A percentile compares a stretch with the other conserved stretches of the same genome.
These are phyloP conservation scores for Exophiala spinifera DNA, from an alignment of 2,329 filamentous ascomycete species.

Conservation along the genomic window DNA sequence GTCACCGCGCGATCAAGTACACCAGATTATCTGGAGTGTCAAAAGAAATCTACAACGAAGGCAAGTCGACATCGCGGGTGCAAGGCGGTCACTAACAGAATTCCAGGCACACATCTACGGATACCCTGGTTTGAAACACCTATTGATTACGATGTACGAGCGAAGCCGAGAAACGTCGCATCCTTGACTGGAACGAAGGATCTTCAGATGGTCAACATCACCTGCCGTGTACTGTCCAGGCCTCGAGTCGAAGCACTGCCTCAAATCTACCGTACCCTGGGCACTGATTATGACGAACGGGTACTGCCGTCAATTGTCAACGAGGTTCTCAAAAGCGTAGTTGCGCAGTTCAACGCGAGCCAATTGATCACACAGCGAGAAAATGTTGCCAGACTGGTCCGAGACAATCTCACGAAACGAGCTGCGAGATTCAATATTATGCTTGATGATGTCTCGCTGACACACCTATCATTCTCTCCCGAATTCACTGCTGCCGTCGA, in stretches of 20 bases:
- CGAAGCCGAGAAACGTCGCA: constrained; percentile 92
- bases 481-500: constrained; percentile 68
- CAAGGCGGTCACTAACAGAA: constrained; percentile 5
- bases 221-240: constrained; percentile 94
- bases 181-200: constrained; percentile 98
- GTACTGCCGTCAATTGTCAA: constrained; percentile 97
- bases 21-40: constrained; percentile 85
- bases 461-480: constrained; percentile 68
- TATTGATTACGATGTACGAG: constrained; percentile 95
- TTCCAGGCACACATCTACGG: constrained; percentile 79
- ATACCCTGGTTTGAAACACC: constrained; percentile 98
- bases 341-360: constrained; percentile 97
- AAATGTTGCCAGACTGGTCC: constrained; percentile 85
- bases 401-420: constrained; percentile 86
- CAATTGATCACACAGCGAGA: constrained; percentile 99
- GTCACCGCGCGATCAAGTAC: constrained; percentile 98
- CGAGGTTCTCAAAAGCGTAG: constrained; percentile 96
- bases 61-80: constrained; percentile 44
- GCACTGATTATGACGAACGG: constrained; percentile 93
- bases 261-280: constrained; percentile 94
- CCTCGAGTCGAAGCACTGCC: constrained; percentile 85
- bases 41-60: constrained; percentile 95
- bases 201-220: constrained; percentile 99
- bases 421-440: constrained; percentile 96
- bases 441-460: constrained; percentile 94